phyloP scores from a whole-genome alignment of 2,329 filamentous ascomycete genomes.

The Botrytis hyacinthi region DNA sequence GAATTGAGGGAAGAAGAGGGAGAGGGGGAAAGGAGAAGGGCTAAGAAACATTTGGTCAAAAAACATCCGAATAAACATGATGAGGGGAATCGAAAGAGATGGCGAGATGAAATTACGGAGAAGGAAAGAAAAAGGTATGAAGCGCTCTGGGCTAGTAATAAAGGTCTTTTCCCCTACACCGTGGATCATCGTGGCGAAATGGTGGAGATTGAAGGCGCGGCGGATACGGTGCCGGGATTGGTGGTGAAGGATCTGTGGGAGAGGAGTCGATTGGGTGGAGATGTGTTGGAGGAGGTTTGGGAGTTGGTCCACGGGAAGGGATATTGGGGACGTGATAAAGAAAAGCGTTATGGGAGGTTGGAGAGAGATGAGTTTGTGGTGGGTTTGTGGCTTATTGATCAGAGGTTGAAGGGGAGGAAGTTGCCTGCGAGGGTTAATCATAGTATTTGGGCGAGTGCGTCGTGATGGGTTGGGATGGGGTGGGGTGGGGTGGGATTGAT shows the following conservation, averaged over 20 bases:
- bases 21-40: conserved; percentile 49
- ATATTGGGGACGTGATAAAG: conserved; percentile 45
- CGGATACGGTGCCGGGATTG: conserved; percentile 44
- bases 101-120: conserved; percentile 71
- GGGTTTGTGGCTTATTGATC: conserved; percentile 79
- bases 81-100: conserved; percentile 71
- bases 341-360: conserved; percentile 54
- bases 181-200: conserved; percentile 74
- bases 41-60: conserved; percentile 55
- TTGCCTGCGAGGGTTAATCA: conserved; percentile 67
- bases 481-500: conserved; percentile 23
- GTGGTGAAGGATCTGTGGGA: conserved; percentile 70
- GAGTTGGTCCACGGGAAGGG: conserved; percentile 66
- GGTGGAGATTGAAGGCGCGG: conserved; percentile 64
- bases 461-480: conserved; percentile 43
- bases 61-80: conserved; percentile 72
- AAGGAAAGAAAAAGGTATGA: conserved; percentile 78
- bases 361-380: conserved; percentile 74
- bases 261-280: conserved; percentile 63
- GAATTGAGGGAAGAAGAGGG: conserved; percentile 54
- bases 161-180: conserved; percentile 57
- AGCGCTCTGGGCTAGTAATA: conserved; percentile 80
- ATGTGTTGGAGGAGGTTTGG: conserved; percentile 75
- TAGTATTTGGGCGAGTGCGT: conserved; percentile 73
- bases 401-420: conserved; percentile 76